Evolutionary conservation across 2,329 filamentous ascomycete genomes (phyloP).

Genomic region (Colletotrichum sp.): DNA sequence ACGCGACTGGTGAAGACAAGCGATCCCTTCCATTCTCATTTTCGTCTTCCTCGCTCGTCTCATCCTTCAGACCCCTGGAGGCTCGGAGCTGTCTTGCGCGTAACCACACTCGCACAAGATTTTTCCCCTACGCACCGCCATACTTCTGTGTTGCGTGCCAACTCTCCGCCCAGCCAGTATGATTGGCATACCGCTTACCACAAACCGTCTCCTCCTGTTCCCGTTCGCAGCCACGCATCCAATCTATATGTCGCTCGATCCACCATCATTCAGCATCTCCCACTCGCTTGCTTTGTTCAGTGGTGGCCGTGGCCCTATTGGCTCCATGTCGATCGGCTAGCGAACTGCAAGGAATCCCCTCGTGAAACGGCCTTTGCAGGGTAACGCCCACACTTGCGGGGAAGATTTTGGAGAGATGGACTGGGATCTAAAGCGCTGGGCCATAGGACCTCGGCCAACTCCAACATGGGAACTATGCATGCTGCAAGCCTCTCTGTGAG

Average conservation of each 20-base stretch:
- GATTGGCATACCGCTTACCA: not conserved
- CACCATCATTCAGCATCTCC: not conserved
- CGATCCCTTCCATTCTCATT: not conserved
- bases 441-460: not conserved
- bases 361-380: conserved; percentile 8
- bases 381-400: not conserved
- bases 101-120: not conserved
- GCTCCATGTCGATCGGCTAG: conserved; percentile 1
- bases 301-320: not conserved
- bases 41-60: not conserved
- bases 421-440: not conserved
- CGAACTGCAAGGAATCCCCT: not conserved
- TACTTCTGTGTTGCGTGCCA: not conserved
- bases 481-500: not conserved
- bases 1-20: not conserved
- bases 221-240: not conserved
- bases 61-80: not conserved
- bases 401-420: not conserved
- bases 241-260: not conserved
- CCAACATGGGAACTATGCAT: not conserved
- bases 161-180: not conserved
- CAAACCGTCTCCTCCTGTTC: not conserved
- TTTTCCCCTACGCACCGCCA: not conserved
- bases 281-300: not conserved
- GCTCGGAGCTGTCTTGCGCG: not conserved